Conservation (phyloP, 257 asterid species). For the Asclepias syriaca region DNA sequence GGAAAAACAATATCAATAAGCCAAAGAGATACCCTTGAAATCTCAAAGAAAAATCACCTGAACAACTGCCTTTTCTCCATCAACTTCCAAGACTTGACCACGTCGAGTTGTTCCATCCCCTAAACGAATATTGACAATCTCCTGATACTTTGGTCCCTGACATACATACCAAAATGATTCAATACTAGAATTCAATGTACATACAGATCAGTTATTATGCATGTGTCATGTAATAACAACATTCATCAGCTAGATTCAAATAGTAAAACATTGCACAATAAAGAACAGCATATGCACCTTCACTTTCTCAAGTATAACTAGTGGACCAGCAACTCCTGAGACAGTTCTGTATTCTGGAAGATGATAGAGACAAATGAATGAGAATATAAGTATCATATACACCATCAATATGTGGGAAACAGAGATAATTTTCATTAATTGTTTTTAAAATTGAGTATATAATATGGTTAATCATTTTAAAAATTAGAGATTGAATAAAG, state of each 20-base stretch:
- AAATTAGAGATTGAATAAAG: not conserved
- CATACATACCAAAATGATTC: slow-evolving; percentile 7
- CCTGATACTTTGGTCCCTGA: slow-evolving; percentile 98
- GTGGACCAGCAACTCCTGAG: slow-evolving; percentile 99
- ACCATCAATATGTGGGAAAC: not conserved
- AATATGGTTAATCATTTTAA: not conserved
- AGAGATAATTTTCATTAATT: not conserved
- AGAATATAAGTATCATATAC: not conserved
- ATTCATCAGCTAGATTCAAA: not conserved
- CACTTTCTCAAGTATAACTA: slow-evolving; percentile 96
- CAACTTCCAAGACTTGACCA: slow-evolving; percentile 97
- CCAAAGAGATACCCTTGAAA: not conserved
- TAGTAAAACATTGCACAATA: not conserved
- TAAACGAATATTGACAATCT: slow-evolving; percentile 90
- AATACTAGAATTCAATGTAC: not conserved
- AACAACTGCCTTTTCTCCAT: slow-evolving; percentile 97
- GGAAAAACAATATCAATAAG: not conserved
- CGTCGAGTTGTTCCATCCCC: slow-evolving; percentile 96
- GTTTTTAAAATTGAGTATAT: not conserved
- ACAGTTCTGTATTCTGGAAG: slow-evolving; percentile 94
- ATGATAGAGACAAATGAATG: not conserved
- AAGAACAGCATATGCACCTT: slow-evolving; percentile 51
- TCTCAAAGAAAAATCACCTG: slow-evolving; percentile 50
- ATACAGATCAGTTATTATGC: not conserved
- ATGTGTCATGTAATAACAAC: not conserved